Evolutionary conservation across 2,329 filamentous ascomycete genomes (phyloP).

Genomic region (Thyridium curvatum): DNA sequence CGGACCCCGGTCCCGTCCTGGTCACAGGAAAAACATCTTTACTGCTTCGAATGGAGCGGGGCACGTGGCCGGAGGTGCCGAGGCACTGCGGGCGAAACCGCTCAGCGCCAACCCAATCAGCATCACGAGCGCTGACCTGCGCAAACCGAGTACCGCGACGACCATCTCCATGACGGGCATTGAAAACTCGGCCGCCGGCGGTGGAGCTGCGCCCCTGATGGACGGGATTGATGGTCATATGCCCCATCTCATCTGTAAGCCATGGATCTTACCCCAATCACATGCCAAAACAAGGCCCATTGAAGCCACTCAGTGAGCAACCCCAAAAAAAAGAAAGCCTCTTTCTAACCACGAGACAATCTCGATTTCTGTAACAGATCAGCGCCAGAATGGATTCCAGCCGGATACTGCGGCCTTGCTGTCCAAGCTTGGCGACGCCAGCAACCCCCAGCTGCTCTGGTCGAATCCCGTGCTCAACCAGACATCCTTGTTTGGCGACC

Average conservation of each 20-base stretch:
- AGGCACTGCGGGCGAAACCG: constrained; percentile 36
- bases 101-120: constrained; percentile 22
- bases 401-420: constrained; percentile 9
- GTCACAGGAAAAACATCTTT: constrained; percentile 36
- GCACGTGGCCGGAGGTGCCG: constrained; percentile 26
- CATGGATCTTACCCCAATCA: constrained; percentile 9
- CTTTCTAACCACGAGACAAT: constrained; percentile 8
- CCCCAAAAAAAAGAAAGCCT: neutral
- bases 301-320: constrained; percentile 1
- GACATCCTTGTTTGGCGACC: constrained; percentile 26
- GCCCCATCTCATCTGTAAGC: constrained; percentile 44
- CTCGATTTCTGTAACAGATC: constrained; percentile 9
- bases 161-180: constrained; percentile 13
- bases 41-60: constrained; percentile 24
- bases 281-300: constrained; percentile 10
- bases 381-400: constrained; percentile 6
- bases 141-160: constrained; percentile 26
- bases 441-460: constrained; percentile 22
- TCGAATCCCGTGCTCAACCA: constrained; percentile 19
- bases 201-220: constrained; percentile 5
- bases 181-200: constrained; percentile 3
- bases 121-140: constrained; percentile 29
- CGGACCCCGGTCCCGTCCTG: constrained; percentile 13
- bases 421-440: constrained; percentile 21
- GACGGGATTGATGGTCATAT: constrained; percentile 31